Evolutionary conservation across 768 basidiomycete species (phyloP).

Genomic region (Termitomyces sp.): DNA sequence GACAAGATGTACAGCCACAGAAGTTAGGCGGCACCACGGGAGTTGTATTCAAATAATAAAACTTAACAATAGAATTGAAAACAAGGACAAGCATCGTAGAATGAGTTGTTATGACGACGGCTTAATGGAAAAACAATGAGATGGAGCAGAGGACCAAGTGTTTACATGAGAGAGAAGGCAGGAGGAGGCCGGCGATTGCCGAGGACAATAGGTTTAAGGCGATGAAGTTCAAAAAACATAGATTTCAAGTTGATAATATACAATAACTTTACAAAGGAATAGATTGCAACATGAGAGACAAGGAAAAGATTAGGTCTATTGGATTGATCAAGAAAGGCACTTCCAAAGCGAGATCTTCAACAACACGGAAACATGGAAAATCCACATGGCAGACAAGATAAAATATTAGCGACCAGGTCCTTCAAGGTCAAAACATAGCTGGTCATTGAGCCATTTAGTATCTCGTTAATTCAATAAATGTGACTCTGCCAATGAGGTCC

Average conservation of each 20-base stretch:
- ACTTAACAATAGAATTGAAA: constrained; percentile 1
- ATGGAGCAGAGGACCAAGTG: neutral
- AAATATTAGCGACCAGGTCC: neutral
- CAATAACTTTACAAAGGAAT: neutral
- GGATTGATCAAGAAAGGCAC: too few species aligned
- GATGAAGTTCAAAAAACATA: neutral
- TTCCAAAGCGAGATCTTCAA: neutral
- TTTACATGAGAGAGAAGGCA: too few species aligned
- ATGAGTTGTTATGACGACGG: neutral
- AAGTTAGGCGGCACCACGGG: neutral
- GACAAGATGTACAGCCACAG: neutral
- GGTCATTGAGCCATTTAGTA: too few species aligned
- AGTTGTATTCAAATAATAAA: neutral
- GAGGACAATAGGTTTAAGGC: neutral
- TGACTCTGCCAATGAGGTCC: constrained; percentile 6
- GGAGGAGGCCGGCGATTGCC: neutral
- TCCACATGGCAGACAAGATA: neutral
- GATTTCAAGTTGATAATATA: neutral
- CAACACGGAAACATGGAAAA: neutral
- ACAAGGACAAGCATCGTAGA: neutral
- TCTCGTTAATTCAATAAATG: neutral
- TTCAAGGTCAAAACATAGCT: too few species aligned
- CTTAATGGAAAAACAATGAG: too few species aligned
- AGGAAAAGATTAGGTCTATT: neutral
- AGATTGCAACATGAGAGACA: neutral